Evolutionary conservation across 2,329 filamentous ascomycete genomes (phyloP).

Genomic region (Colletotrichum sp.): DNA sequence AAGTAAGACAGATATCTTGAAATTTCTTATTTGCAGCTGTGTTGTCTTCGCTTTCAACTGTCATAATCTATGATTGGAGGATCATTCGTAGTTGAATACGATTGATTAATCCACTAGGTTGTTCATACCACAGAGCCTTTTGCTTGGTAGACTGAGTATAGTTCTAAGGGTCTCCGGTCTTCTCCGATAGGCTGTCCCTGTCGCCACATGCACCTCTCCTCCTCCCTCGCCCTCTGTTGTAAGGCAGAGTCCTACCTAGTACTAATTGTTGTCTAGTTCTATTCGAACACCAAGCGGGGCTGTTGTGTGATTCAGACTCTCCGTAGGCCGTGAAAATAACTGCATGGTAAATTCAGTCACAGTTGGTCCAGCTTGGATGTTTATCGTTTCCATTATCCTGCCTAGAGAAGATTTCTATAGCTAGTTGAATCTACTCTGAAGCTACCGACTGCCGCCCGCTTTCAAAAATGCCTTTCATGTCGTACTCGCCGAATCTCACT

Average conservation of each 20-base stretch:
- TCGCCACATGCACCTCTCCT: too few relatives aligned
- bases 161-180: neutral
- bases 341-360: neutral
- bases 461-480: constrained; percentile 59
- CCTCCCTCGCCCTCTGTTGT: neutral
- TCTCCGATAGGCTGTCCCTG: neutral
- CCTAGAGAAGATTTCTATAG: neutral
- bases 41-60: neutral
- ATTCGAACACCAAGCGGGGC: neutral
- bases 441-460: neutral
- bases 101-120: neutral
- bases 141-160: neutral
- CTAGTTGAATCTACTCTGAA: neutral
- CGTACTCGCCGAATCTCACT: constrained; percentile 62
- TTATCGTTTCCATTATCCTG: neutral
- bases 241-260: too few relatives aligned
- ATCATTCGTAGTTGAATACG: neutral
- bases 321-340: too few relatives aligned
- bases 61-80: neutral
- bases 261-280: neutral
- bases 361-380: fast-evolving
- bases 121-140: neutral
- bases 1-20: neutral
- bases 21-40: neutral
- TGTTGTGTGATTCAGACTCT: neutral